Evolutionary conservation across 495 filamentous ascomycete species (phyloP).

Genomic region (Lichina pygmaea): DNA sequence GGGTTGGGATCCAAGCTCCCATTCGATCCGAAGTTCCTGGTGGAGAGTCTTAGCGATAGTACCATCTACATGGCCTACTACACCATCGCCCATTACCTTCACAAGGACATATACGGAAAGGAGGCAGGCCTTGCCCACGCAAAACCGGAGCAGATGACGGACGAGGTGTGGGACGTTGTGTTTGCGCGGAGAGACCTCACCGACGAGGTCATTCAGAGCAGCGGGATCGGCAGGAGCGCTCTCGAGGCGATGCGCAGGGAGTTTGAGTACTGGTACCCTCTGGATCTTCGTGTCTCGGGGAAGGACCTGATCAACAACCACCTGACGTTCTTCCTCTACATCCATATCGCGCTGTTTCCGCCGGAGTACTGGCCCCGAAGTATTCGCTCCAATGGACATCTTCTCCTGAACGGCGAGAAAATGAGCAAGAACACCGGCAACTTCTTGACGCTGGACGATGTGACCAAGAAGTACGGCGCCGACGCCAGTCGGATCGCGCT

Average conservation of each 20-base stretch:
- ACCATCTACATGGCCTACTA: conserved; percentile 97
- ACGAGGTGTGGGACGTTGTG: conserved; percentile 91
- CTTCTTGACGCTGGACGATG: conserved; percentile 74
- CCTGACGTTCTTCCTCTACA: conserved; percentile 90
- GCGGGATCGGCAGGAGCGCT: conserved; percentile 39
- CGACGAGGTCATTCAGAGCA: conserved; percentile 31
- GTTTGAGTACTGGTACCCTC: conserved; percentile 91
- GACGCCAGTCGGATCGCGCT: conserved; percentile 80
- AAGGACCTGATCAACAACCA: conserved; percentile 79
- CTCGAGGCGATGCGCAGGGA: conserved; percentile 60
- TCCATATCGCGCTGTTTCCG: conserved; percentile 73
- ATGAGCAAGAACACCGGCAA: conserved; percentile 93
- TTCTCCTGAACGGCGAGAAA: conserved; percentile 85
- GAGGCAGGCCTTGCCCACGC: conserved; percentile 37
- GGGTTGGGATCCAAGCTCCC: conserved; percentile 84
- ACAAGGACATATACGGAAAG: conserved; percentile 56
- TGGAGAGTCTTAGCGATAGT: conserved; percentile 76
- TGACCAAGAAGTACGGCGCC: conserved; percentile 76
- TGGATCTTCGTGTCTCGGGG: conserved; percentile 61
- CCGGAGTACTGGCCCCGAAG: conserved; percentile 63
- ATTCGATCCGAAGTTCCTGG: conserved; percentile 78
- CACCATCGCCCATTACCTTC: conserved; percentile 71
- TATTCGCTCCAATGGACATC: conserved; percentile 71
- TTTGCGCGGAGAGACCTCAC: conserved; percentile 42
- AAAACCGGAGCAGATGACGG: conserved; percentile 67